These are phyloP conservation scores for Linum usitatissimum DNA, from an alignment of 345 rosid species.

Conservation along the genomic window DNA sequence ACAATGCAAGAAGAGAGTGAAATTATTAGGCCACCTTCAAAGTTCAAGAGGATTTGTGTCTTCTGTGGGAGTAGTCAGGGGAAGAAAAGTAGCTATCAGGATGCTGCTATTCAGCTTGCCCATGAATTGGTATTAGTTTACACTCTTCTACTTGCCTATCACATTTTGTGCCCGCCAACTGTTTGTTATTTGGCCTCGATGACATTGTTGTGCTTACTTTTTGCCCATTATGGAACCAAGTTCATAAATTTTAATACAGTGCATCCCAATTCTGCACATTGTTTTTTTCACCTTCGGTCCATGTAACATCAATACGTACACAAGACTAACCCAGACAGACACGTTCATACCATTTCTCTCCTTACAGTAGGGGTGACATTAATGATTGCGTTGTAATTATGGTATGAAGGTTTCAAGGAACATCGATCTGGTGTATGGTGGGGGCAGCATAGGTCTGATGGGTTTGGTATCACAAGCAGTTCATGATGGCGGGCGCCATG, in stretches of 20 bases:
- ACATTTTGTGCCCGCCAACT: too few relatives aligned
- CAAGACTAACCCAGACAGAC: too few relatives aligned
- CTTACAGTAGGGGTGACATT: too few relatives aligned
- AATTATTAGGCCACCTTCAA: slow-evolving; percentile 24
- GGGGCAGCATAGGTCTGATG: slow-evolving; percentile 91
- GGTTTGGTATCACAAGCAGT: slow-evolving; percentile 85
- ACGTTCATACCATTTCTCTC: too few relatives aligned
- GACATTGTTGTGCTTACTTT: not conserved
- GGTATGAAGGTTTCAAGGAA: slow-evolving; percentile 59
- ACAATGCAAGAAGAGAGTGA: slow-evolving; percentile 1
- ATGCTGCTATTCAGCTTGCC: slow-evolving; percentile 81
- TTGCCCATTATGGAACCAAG: too few relatives aligned
- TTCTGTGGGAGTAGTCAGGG: slow-evolving; percentile 95
- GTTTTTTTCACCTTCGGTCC: too few relatives aligned
- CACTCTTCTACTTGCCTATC: not conserved
- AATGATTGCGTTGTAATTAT: too few relatives aligned
- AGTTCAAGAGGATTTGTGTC: slow-evolving; percentile 81
- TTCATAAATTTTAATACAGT: too few relatives aligned
- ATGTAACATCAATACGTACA: too few relatives aligned
- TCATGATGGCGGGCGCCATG: slow-evolving; percentile 77
- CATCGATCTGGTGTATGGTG: slow-evolving; percentile 89
- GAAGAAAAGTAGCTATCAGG: slow-evolving; percentile 56
- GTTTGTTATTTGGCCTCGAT: too few relatives aligned
- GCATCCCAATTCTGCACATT: not conserved
- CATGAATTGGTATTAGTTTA: slow-evolving; percentile 46